Percentiles rank a stretch among this genome's conserved stretches.
phyloP scores from a whole-genome alignment of 2,329 filamentous ascomycete species.

The Clonostachys byssicola region DNA sequence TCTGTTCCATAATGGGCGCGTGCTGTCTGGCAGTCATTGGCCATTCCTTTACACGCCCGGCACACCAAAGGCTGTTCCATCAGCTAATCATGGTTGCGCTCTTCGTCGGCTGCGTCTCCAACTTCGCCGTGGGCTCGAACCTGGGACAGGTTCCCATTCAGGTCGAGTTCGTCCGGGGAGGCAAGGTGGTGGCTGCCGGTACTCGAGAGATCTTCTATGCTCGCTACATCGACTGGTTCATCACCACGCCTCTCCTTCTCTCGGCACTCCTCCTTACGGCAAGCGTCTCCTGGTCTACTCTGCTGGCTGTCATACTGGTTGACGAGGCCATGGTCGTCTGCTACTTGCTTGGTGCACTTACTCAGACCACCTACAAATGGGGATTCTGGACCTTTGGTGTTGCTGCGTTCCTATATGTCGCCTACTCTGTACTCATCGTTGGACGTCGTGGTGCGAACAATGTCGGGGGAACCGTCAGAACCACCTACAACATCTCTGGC shows the following conservation, averaged over 20 bases:
- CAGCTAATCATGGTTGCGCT: conserved; percentile 44
- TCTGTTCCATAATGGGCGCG: conserved; percentile 54
- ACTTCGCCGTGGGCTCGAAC: conserved; percentile 48
- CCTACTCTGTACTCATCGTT: conserved; percentile 31
- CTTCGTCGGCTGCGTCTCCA: conserved; percentile 43
- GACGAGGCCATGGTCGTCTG: conserved; percentile 39
- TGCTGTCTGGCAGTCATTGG: conserved; percentile 49
- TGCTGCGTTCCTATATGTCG: conserved; percentile 38
- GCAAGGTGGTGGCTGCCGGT: conserved; percentile 35
- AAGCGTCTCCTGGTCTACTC: conserved; percentile 48
- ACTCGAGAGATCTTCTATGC: conserved; percentile 55
- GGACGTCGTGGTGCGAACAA: conserved; percentile 43
- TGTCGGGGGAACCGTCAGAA: conserved; percentile 48
- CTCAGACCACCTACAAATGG: conserved; percentile 48
- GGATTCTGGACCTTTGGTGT: conserved; percentile 50
- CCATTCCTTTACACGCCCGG: conserved; percentile 46
- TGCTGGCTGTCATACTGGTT: conserved; percentile 40
- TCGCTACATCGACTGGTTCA: conserved; percentile 49
- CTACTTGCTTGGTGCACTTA: conserved; percentile 42
- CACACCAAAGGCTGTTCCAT: conserved; percentile 50
- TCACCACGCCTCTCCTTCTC: conserved; percentile 61
- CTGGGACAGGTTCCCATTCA: conserved; percentile 36
- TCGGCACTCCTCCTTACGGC: conserved; percentile 58
- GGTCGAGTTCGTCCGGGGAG: conserved; percentile 47
- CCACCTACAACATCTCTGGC: conserved; percentile 51